Percentiles rank a stretch among this genome's conserved stretches.
Conservation (phyloP, 179 eudicot genomes). For the Monotropa hypopitys region DNA sequence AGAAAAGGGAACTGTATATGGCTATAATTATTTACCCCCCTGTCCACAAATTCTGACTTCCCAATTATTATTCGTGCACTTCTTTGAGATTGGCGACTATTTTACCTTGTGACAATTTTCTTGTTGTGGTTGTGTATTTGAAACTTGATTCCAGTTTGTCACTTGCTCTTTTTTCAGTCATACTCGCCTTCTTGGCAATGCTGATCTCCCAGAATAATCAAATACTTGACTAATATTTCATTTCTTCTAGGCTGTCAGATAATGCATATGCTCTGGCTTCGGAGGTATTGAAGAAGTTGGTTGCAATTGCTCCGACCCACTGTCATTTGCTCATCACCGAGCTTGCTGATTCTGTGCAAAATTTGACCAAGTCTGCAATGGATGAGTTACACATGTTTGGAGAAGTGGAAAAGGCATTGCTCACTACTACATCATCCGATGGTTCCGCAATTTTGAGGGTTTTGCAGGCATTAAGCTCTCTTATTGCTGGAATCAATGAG, state of each 20-base stretch:
- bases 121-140: neutral
- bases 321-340: slow-evolving; percentile 72
- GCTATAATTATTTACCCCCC: neutral
- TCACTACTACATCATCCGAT: slow-evolving; percentile 63
- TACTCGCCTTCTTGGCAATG: slow-evolving; percentile 1
- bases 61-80: neutral
- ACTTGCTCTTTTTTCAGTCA: neutral
- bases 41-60: neutral
- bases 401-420: slow-evolving; percentile 66
- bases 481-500: slow-evolving; percentile 48
- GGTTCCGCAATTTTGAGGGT: slow-evolving; percentile 89
- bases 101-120: neutral
- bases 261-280: slow-evolving; percentile 80
- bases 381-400: slow-evolving; percentile 59
- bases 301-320: slow-evolving; percentile 58
- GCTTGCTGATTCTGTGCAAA: slow-evolving; percentile 63
- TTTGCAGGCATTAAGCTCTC: slow-evolving; percentile 80
- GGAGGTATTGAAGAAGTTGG: slow-evolving; percentile 81
- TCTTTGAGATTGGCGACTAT: neutral
- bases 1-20: too few relatives aligned
- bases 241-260: slow-evolving; percentile 63
- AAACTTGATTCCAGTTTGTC: neutral
- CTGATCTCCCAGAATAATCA: neutral
- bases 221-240: slow-evolving; percentile 5
- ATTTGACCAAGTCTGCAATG: slow-evolving; percentile 66